Evolutionary conservation across 169 alveolate genomes (phyloP).

Genomic region (Toxoplasma gondii): DNA sequence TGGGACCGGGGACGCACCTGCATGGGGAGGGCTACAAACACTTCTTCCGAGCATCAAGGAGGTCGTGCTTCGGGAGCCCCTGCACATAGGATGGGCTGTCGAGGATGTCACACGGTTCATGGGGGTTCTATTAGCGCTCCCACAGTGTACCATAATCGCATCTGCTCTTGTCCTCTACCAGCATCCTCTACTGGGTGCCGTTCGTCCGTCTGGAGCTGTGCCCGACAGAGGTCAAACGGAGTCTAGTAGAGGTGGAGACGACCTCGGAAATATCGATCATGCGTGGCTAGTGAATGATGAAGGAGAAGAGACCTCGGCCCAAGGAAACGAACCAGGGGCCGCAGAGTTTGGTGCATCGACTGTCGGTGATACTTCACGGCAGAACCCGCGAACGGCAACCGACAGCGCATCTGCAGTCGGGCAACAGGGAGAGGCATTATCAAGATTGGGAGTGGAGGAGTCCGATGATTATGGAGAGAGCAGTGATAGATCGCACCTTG

Average conservation of each 20-base stretch:
- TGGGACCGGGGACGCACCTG: not conserved
- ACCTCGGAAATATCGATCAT: too few relatives aligned
- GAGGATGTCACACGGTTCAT: not conserved
- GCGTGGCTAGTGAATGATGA: not conserved
- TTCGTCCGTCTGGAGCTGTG: not conserved
- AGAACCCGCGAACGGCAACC: too few relatives aligned
- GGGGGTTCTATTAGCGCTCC: not conserved
- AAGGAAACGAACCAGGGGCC: too few relatives aligned
- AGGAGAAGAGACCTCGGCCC: not conserved
- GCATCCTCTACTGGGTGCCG: conserved; percentile 7
- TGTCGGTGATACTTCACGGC: too few relatives aligned
- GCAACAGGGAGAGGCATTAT: too few relatives aligned
- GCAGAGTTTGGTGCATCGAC: too few relatives aligned
- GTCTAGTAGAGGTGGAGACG: too few relatives aligned
- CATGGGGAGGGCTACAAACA: not conserved
- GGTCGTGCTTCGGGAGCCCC: conserved; percentile 16
- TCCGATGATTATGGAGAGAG: not conserved
- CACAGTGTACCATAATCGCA: not conserved
- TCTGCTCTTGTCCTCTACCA: conserved; percentile 6
- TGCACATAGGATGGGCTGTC: conserved; percentile 20
- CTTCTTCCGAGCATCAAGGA: conserved; percentile 5
- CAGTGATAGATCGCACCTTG: not conserved
- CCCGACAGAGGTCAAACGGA: too few relatives aligned
- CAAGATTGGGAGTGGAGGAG: too few relatives aligned
- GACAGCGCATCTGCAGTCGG: too few relatives aligned